phyloP scores from a whole-genome alignment of 257 asterid species.

The Gardenia jasminoides region DNA sequence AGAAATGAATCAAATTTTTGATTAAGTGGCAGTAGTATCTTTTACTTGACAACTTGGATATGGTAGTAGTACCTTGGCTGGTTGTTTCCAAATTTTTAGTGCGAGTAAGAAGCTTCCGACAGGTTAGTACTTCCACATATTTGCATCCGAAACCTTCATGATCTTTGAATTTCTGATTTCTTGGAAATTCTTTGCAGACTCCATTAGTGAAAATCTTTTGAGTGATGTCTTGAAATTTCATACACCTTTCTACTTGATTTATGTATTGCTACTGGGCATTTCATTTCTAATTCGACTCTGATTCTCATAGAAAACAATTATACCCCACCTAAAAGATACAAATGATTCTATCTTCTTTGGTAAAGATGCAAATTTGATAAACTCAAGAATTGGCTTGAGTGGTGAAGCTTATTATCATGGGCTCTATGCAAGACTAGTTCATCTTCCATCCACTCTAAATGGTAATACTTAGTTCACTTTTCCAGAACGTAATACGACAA shows the following conservation, averaged over 20 bases:
- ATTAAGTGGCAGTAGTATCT: too few relatives aligned
- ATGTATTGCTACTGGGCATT: neutral
- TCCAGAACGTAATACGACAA: too few relatives aligned
- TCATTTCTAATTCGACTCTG: neutral
- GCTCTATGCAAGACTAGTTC: too few relatives aligned
- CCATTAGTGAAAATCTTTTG: neutral
- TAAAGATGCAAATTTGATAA: too few relatives aligned
- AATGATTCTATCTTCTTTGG: too few relatives aligned
- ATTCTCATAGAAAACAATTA: neutral
- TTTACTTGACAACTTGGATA: neutral
- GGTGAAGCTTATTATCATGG: too few relatives aligned
- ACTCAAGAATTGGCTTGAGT: too few relatives aligned
- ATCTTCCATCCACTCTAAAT: too few relatives aligned
- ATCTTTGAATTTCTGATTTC: neutral
- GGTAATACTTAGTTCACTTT: too few relatives aligned
- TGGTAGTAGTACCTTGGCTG: neutral
- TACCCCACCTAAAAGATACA: too few relatives aligned
- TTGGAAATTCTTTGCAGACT: neutral
- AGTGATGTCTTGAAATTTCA: neutral
- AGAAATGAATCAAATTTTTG: neutral
- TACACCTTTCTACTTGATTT: too few relatives aligned
- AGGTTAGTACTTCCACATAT: neutral
- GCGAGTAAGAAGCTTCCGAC: neutral
- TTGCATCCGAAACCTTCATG: neutral
- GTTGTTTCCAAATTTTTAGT: constrained; percentile 2